Evolutionary conservation across 148 eudicot species (phyloP).

Genomic region (Chenopodium berlandieri): DNA sequence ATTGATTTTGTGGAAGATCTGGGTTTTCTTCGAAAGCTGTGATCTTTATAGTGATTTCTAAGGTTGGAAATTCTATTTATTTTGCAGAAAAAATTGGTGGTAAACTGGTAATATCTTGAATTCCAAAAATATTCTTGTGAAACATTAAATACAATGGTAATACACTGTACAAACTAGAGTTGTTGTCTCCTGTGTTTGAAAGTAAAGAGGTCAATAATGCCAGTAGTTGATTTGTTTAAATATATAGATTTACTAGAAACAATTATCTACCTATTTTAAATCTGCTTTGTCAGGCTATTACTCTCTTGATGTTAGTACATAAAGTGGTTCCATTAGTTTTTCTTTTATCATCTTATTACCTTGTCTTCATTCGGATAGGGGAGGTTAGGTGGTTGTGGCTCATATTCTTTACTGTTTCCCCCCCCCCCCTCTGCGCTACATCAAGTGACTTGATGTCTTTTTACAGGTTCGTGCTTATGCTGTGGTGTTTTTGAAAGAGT

Average conservation of each 20-base stretch:
- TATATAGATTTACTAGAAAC: neutral
- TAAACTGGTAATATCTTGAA: too few relatives aligned
- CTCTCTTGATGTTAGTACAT: neutral
- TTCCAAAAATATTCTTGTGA: too few relatives aligned
- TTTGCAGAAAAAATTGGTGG: too few relatives aligned
- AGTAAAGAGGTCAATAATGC: slow-evolving; percentile 86
- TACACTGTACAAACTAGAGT: slow-evolving; percentile 40
- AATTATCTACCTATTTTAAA: neutral
- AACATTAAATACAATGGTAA: too few relatives aligned
- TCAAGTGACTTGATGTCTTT: slow-evolving; percentile 13
- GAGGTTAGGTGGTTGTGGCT: neutral
- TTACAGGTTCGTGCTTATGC: slow-evolving; percentile 95
- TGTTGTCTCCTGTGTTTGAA: slow-evolving; percentile 89
- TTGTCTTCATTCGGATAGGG: neutral
- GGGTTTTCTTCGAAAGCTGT: too few relatives aligned
- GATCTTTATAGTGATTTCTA: too few relatives aligned
- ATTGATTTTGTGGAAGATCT: too few relatives aligned
- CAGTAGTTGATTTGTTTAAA: neutral
- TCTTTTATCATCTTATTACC: neutral
- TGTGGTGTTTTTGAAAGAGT: slow-evolving; percentile 91
- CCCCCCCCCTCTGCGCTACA: neutral
- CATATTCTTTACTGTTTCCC: neutral
- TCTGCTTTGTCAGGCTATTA: too few relatives aligned
- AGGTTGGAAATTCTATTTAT: too few relatives aligned
- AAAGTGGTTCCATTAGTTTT: neutral